Evolutionary conservation across 352 stramenopile genomes (phyloP).

Genomic region (Saprolegnia parasitica): DNA sequence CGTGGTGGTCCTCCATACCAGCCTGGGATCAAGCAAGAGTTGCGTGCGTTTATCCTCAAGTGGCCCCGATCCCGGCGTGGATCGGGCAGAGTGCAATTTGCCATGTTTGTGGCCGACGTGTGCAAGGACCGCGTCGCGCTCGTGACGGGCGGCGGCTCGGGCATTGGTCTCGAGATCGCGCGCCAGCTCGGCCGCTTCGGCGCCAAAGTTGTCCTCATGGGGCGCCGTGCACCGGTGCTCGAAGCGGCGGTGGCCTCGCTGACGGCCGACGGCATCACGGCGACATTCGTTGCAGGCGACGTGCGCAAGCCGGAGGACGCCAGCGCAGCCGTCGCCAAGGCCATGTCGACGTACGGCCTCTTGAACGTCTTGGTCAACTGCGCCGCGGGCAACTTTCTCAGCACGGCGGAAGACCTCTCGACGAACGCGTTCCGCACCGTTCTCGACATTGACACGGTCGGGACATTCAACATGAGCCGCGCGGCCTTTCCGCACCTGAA

Average conservation of each 20-base stretch:
- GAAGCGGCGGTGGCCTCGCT: constrained; percentile 74
- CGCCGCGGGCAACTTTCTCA: constrained; percentile 93
- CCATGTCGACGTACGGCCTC: constrained; percentile 72
- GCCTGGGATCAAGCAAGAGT: background rate
- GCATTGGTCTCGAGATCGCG: constrained; percentile 93
- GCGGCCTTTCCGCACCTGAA: constrained; percentile 80
- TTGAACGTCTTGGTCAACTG: constrained; percentile 93
- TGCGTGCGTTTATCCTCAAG: background rate
- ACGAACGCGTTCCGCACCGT: constrained; percentile 95
- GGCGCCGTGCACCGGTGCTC: constrained; percentile 85
- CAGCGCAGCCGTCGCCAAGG: constrained; percentile 63
- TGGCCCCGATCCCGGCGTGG: background rate
- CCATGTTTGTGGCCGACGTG: constrained; percentile 51
- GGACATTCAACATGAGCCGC: constrained; percentile 95
- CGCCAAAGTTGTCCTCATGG: constrained; percentile 90
- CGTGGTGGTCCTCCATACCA: too few relatives aligned
- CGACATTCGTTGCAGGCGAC: constrained; percentile 60
- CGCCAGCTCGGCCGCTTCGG: constrained; percentile 89
- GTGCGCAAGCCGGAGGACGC: constrained; percentile 85
- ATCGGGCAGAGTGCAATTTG: background rate
- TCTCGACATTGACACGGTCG: constrained; percentile 94
- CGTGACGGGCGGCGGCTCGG: constrained; percentile 91
- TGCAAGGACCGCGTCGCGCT: constrained; percentile 77
- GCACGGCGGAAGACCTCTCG: constrained; percentile 76
- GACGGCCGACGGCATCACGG: constrained; percentile 49